phyloP scores from a whole-genome alignment of 441 rosid genomes.

The Syzygium malaccense region DNA sequence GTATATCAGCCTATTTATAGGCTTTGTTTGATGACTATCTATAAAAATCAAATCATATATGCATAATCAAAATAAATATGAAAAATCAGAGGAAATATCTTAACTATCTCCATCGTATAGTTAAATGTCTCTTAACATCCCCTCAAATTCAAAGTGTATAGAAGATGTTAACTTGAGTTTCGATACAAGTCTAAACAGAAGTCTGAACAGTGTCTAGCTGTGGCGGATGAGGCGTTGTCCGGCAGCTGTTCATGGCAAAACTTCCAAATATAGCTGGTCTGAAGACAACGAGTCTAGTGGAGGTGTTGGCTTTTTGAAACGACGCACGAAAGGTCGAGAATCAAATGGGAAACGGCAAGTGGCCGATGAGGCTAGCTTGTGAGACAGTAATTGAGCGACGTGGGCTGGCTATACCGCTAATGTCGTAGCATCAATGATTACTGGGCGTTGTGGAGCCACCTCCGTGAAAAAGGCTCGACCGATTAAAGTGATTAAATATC shows the following conservation, averaged over 20 bases:
- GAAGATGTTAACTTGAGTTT: neutral
- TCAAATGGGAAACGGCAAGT: neutral
- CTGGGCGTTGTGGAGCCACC: neutral
- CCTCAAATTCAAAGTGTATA: neutral
- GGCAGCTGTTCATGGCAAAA: neutral
- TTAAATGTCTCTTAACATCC: neutral
- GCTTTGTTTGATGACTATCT: neutral
- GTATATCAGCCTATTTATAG: neutral
- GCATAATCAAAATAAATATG: neutral
- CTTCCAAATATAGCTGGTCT: neutral
- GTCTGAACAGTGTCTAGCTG: too few relatives aligned
- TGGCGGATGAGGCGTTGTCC: neutral
- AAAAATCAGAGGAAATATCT: neutral
- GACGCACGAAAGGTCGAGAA: neutral
- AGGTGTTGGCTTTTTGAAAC: neutral
- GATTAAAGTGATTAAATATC: neutral
- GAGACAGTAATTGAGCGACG: neutral
- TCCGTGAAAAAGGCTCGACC: neutral
- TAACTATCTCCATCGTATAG: neutral
- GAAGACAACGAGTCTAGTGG: neutral
- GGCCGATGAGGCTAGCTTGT: neutral
- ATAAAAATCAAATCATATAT: neutral
- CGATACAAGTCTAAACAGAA: too few relatives aligned
- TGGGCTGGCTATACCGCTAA: neutral
- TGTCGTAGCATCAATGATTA: neutral